phyloP scores from a whole-genome alignment of 139 green algal species.

The Trebouxia sp. region DNA sequence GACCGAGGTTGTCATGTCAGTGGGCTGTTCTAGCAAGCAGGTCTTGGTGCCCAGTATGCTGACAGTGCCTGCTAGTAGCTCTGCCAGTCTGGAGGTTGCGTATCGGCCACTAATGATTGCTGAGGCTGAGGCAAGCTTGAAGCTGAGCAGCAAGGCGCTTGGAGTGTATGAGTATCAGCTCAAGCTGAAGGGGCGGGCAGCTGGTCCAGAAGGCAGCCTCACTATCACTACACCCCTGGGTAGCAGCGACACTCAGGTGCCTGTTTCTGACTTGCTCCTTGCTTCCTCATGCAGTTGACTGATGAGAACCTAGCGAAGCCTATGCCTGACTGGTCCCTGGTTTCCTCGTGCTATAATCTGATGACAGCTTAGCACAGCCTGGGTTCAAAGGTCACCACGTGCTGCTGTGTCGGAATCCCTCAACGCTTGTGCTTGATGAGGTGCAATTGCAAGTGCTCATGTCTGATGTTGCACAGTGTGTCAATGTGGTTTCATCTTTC shows the following conservation, averaged over 20 bases:
- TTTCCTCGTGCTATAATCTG: too few species aligned
- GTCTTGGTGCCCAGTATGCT: constrained; percentile 43
- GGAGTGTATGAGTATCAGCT: constrained; percentile 68
- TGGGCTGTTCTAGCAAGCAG: constrained; percentile 48
- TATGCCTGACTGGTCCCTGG: too few species aligned
- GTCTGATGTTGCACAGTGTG: too few species aligned
- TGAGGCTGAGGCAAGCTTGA: constrained; percentile 49
- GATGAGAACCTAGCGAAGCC: too few species aligned
- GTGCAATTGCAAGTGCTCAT: too few species aligned
- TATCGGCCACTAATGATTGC: constrained; percentile 74
- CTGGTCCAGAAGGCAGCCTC: constrained; percentile 60
- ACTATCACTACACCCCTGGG: constrained; percentile 74
- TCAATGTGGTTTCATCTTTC: too few species aligned
- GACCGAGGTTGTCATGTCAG: constrained; percentile 47
- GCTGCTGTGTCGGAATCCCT: too few species aligned
- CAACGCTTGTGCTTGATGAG: too few species aligned
- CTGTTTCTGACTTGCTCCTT: too few species aligned
- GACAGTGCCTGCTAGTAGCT: constrained; percentile 41
- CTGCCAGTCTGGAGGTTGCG: constrained; percentile 47
- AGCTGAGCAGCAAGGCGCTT: constrained; percentile 65
- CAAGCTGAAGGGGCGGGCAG: constrained; percentile 48
- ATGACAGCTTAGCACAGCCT: too few species aligned
- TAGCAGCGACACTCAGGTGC: constrained; percentile 55
- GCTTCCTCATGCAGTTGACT: too few species aligned
- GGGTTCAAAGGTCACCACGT: too few species aligned